Base-by-base conservation (phyloP, 2,329 filamentous ascomycete species). In the Cordyceps militaris region DNA sequence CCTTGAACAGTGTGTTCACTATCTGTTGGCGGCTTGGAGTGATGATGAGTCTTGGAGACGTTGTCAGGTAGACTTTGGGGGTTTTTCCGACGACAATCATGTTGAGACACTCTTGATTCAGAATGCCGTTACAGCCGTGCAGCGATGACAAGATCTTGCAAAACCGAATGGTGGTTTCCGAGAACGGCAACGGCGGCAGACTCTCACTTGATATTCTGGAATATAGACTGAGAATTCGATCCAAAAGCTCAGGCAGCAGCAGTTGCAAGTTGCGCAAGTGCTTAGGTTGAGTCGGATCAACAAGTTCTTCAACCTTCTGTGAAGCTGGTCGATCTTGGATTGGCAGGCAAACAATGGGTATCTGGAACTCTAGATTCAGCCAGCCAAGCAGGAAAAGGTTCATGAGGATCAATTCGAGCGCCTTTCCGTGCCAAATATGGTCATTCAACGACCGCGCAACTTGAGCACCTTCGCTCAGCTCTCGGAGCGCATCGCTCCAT, bases 401-500 rank as follows among this genome's bases (percentile, higher is more conserved):
- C 26, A 96, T 79, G 48, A 94, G 76, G 60, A 96, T 89, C 28
- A 92, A 85, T 69, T 99, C 95, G 21, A 99, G 78, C 1, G 91
- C 92, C 72, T 97, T 97, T 19, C 89, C 94, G 73, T 97, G 91
- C 93, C 94, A 99, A n/a, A 97, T 71, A 71, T 96, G 90, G 71
- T 99, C 94, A 65, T 91, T 92, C 59, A 89, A 82, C 38, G 84
- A 85, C 65, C 90, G 87, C 16, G 91, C 87, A 64, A 87, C 84
- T 10, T 82, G 82, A 2, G 89, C 91, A 56, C 88, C 90, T 60
- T 97, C 93, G 10, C 84, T 78, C 23, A 97, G 81, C 67, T 96
- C 90, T 69, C 84, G 88, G 47, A 97, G 71, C 8, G 93, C 92
- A 73, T 97, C 92, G 49, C 80, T 83, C 91, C 94, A 97, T 61